Percentiles rank a stretch among this genome's conserved stretches.
phyloP scores from a whole-genome alignment of 2,329 filamentous ascomycete genomes.

The Pseudophaeomoniella oleicola region DNA sequence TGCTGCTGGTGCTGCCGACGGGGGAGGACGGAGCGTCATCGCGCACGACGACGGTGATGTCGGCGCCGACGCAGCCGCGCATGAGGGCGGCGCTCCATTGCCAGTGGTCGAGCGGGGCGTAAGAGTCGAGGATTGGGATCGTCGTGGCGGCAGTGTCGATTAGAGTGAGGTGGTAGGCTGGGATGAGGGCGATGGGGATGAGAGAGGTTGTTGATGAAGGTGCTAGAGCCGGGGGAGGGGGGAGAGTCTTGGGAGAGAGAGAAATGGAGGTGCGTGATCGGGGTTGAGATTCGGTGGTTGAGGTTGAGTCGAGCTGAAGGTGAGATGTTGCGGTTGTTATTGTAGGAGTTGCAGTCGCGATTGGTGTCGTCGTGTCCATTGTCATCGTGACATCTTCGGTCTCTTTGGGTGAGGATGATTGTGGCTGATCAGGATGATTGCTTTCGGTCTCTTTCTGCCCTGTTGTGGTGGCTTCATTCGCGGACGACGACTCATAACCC shows the following conservation, averaged over 20 bases:
- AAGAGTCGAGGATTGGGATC: constrained; percentile 62
- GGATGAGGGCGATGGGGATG: constrained; percentile 61
- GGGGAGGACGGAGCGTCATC: constrained; percentile 20
- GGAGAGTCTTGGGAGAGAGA: constrained; percentile 10
- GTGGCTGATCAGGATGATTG: not conserved
- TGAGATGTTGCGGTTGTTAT: not conserved
- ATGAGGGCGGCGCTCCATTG: constrained; percentile 93
- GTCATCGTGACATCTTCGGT: not conserved
- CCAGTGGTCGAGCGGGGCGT: constrained; percentile 82
- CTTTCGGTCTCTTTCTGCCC: constrained; percentile 1
- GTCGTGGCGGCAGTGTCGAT: constrained; percentile 61
- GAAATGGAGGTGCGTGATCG: constrained; percentile 11
- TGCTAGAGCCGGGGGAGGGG: constrained; percentile 4
- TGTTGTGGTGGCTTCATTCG: not conserved
- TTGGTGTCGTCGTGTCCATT: not conserved
- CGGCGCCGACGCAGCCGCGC: constrained; percentile 71
- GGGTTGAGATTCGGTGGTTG: constrained; percentile 3
- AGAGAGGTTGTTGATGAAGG: constrained; percentile 6
- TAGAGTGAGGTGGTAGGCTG: constrained; percentile 64
- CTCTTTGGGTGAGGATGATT: constrained; percentile 2
- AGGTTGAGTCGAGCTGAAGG: constrained; percentile 1
- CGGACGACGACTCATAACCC: constrained; percentile 1
- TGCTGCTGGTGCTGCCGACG: not conserved
- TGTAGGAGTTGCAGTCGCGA: not conserved
- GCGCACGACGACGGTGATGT: constrained; percentile 36